phyloP scores from a whole-genome alignment of 2,329 filamentous ascomycete genomes.

The Iodosphaeria phyllophila region DNA sequence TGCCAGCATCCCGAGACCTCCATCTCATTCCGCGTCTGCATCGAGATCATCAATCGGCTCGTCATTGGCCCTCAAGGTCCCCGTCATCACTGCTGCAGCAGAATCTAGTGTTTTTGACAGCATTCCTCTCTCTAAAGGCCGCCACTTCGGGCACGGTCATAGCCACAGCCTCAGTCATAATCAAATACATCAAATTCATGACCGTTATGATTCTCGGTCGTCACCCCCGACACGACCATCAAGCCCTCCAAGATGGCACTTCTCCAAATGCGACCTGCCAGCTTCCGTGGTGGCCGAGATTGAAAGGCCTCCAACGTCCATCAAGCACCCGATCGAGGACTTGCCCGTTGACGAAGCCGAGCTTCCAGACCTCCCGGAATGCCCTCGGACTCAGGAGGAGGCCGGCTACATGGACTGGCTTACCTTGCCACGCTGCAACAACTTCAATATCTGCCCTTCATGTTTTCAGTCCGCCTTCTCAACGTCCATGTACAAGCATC shows the following conservation, averaged over 20 bases:
- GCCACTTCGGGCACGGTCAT: too few species aligned
- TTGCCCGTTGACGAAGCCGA: constrained; percentile 20
- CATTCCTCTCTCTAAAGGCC: too few species aligned
- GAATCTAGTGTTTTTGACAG: too few species aligned
- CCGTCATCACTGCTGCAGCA: constrained; percentile 5
- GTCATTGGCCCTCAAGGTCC: constrained; percentile 5
- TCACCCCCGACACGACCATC: constrained; percentile 5
- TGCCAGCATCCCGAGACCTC: constrained; percentile 6
- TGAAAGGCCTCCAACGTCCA: too few species aligned
- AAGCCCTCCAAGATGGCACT: constrained; percentile 21
- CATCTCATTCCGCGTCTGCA: constrained; percentile 11
- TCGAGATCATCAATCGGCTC: constrained; percentile 6
- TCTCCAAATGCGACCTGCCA: constrained; percentile 25
- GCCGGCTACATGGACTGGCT: constrained; percentile 62
- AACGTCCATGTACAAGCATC: constrained; percentile 44
- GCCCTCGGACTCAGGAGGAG: constrained; percentile 44
- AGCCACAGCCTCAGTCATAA: constrained; percentile 7
- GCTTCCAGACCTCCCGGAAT: constrained; percentile 39
- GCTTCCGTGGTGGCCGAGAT: too few species aligned
- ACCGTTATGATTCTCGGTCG: neutral
- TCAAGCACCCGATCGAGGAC: constrained; percentile 16
- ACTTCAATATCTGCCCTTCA: constrained; percentile 65
- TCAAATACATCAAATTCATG: too few species aligned
- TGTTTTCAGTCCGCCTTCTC: constrained; percentile 58
- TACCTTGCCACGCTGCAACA: constrained; percentile 49